These are phyloP conservation scores for Thelonectria rubi DNA, from an alignment of 2,329 filamentous ascomycete species.

Conservation along the genomic window DNA sequence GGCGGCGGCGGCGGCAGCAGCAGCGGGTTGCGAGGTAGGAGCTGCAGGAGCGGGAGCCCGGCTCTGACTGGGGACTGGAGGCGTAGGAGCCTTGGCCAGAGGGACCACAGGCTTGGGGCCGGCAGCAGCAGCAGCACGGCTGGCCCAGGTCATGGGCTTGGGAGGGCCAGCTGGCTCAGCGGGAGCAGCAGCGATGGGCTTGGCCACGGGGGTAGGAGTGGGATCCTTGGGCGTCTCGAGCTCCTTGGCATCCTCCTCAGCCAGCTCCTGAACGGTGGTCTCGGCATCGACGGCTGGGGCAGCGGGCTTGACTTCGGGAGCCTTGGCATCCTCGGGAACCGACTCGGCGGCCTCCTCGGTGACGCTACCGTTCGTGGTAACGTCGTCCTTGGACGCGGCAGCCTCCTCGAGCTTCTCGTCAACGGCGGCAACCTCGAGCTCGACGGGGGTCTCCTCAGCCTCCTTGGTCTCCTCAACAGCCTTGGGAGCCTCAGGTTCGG, in stretches of 20 bases:
- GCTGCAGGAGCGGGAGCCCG: conserved; percentile 57
- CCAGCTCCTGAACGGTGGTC: conserved; percentile 61
- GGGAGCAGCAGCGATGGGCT: conserved; percentile 47
- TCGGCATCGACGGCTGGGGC: conserved; percentile 53
- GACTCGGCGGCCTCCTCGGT: conserved; percentile 36
- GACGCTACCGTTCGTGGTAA: conserved; percentile 46
- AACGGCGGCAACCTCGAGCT: conserved; percentile 62
- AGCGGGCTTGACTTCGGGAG: conserved; percentile 50
- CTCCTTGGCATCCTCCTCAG: conserved; percentile 65
- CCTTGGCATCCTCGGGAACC: conserved; percentile 51
- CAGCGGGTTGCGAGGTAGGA: conserved; percentile 47
- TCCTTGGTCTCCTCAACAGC: conserved; percentile 44
- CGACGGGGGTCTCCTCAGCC: conserved; percentile 40
- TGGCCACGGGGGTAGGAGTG: conserved; percentile 60
- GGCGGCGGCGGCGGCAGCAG: conserved; percentile 51
- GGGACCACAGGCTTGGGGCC: conserved; percentile 63
- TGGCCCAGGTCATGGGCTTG: conserved; percentile 81
- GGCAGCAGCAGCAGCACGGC: conserved; percentile 68
- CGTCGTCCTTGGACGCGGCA: conserved; percentile 48
- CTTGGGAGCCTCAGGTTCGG: conserved; percentile 44
- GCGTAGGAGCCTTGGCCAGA: conserved; percentile 65
- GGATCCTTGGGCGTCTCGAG: conserved; percentile 74
- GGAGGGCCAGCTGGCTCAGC: conserved; percentile 56
- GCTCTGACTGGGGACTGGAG: conserved; percentile 58
- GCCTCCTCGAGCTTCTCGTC: conserved; percentile 81